Percentiles rank a stretch among this genome's conserved stretches.
Conservation (phyloP, 352 stramenopile genomes). For the Pythium dissimile region DNA sequence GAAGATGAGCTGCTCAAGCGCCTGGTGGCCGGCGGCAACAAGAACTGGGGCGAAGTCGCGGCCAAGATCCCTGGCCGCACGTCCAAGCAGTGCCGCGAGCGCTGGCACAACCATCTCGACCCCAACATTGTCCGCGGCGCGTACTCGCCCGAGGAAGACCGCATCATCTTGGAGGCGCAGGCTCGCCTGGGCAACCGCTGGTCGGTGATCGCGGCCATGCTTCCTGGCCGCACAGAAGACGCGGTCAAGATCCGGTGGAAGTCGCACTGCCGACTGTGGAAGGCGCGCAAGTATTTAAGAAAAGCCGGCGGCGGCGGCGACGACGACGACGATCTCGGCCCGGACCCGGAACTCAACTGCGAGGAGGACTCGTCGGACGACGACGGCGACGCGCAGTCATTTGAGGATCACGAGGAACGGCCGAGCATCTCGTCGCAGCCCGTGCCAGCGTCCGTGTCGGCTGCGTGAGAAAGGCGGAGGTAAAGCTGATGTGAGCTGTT, state of each 20-base stretch:
- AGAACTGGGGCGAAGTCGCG: conserved; percentile 88
- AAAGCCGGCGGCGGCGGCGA: conserved; percentile 29
- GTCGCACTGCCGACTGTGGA: conserved; percentile 81
- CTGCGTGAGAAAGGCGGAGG: background rate
- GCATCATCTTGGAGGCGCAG: conserved; percentile 85
- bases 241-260: conserved; percentile 93
- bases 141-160: conserved; percentile 87
- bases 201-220: conserved; percentile 87
- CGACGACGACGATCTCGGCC: conserved; percentile 2
- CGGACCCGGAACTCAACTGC: background rate
- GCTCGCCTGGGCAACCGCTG: conserved; percentile 84
- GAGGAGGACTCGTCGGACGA: conserved; percentile 14
- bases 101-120: conserved; percentile 90
- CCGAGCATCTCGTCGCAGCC: background rate
- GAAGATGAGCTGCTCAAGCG: conserved; percentile 80
- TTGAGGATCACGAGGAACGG: background rate
- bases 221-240: conserved; percentile 87
- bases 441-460: background rate
- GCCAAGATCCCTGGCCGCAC: conserved; percentile 82
- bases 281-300: conserved; percentile 76
- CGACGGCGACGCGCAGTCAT: conserved; percentile 10
- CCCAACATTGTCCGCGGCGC: conserved; percentile 85
- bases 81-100: conserved; percentile 89
- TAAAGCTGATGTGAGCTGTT: conserved; percentile 3
- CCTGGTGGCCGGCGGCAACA: conserved; percentile 78